Base-by-base conservation (phyloP, 495 filamentous ascomycete species). In the Aspergillus leporis region DNA sequence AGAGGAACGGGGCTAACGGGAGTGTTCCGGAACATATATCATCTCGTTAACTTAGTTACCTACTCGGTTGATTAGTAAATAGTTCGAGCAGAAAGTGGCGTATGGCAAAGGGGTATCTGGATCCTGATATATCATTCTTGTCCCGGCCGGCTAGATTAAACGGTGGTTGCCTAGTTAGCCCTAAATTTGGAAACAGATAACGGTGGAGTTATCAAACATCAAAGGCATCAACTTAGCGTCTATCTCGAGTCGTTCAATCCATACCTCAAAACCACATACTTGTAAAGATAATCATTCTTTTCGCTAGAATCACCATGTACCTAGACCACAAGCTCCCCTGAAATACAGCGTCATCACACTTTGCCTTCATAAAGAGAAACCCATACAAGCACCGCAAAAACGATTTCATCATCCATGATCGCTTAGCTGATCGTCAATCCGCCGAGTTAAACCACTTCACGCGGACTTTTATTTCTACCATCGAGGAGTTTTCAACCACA, bases 241-340 rank as follows among this genome's bases (percentile, higher is more conserved):
- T n/a, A n/a, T n/a, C n/a, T n/a, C n/a, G n/a, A n/a, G n/a, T n/a
- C n/a, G n/a, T n/a, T n/a, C n/a, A n/a, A n/a, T n/a, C n/a, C n/a
- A n/a, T n/a, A n/a, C n/a, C n/a, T n/a, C n/a, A n/a, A n/a, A n/a
- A n/a, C n/a, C n/a, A n/a, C n/a, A n/a, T n/a, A n/a, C n/a, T n/a
- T n/a, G n/a, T n/a, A n/a, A n/a, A n/a, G n/a, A n/a, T n/a, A n/a
- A n/a, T n/a, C 28, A 23, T 16, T 30, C n/a, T 50, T 3, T 30
- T 5, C 23, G 13, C 4, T 5, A 28, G 10, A 28, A 30, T 13
- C 30, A 54, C 28, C 19, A 60, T 60, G 58, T 51, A 60, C 41
- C 51, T 54, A 21, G 51, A 60, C 31, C 58, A 60, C 43, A 60
- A 60, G 32, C 49, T 60, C 45, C 58, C 58, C 5, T 60, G 58